A percentile compares a stretch with the other conserved stretches of the same genome.
Conservation (phyloP, 768 basidiomycete genomes). For the Mycena galopus region DNA sequence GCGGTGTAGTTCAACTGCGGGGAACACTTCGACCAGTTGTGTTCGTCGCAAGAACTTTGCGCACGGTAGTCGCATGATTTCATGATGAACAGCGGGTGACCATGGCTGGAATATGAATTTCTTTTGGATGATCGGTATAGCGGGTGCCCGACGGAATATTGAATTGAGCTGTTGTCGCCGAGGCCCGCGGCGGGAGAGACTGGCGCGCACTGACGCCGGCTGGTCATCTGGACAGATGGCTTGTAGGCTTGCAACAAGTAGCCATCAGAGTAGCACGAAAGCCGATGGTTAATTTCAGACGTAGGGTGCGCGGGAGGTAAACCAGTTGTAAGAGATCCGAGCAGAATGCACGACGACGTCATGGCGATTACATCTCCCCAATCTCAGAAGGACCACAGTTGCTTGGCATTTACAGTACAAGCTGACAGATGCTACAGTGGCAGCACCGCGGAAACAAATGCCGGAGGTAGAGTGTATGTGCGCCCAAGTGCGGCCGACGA, state of each 20-base stretch:
- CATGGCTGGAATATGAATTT: conserved; percentile 1
- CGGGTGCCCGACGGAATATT: conserved; percentile 29
- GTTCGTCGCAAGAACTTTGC: background rate
- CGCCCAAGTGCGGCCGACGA: background rate
- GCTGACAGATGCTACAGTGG: conserved; percentile 11
- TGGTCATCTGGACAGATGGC: conserved; percentile 10
- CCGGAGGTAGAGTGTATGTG: conserved; percentile 21
- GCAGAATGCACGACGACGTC: background rate
- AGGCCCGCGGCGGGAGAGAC: conserved; percentile 23
- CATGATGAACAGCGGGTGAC: conserved; percentile 9
- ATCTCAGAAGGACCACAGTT: background rate
- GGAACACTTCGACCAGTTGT: conserved; percentile 17
- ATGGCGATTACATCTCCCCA: background rate
- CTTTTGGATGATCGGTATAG: background rate
- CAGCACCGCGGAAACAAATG: background rate
- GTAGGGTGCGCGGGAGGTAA: background rate
- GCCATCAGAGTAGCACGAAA: conserved; percentile 9
- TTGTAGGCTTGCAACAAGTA: background rate
- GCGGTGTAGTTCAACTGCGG: conserved; percentile 35
- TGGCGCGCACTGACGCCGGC: conserved; percentile 7
- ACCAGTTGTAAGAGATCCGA: conserved; percentile 14
- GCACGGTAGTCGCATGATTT: background rate
- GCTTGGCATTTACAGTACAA: background rate
- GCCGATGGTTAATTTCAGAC: background rate
- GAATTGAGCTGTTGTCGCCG: conserved; percentile 7